Evolutionary conservation across 306 rosid species (phyloP), one percentile per base, ranked within the genome.

Genomic region (Cicer pinnatifidum): DNA sequence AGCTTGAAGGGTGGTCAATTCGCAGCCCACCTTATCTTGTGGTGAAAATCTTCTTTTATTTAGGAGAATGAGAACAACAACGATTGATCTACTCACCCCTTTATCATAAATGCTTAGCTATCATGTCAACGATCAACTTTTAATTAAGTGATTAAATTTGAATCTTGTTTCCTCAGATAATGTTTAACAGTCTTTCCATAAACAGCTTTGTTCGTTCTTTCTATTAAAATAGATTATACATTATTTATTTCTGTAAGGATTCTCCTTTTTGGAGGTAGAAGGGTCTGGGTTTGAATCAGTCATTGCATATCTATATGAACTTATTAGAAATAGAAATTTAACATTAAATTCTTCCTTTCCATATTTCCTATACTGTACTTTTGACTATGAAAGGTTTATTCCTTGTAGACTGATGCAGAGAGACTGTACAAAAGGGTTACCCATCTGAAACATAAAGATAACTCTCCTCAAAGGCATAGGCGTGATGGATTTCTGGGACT

Each of bases 401-500:
- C 28, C 80, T 75, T 51, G 83, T 75, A 91, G 96, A 78, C 71
- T 71, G 91, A 89, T 75, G 86, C 90, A 43, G 87, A 86, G 78
- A 89, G 84, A 76, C 78, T 91, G 66, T 79, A 82, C 83, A 85
- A 63, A 84, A 83, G 71, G 78, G 74, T 89, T 50, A 75, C 85
- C 57, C 83, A 73, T 45, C 69, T 88, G 46, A 82, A 85, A 74
- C 19, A 73, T 56, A 79, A 59, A 51, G 65, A 58, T 52, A 48
- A 71, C 39, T 12, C 89, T 65, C 67, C 79, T 61, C 78, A 82
- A 70, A 78, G 88, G 77, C 82, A 75, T 35, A 53, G 67, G 40
- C 82, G 88, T 16, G 82, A 83, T 61, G 97, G 93, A 59, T 85
- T 70, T 60, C 82, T 85, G 50, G 91, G 91, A 82, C 61, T 85